Evolutionary conservation across 1,284 basidiomycete species (phyloP).

Genomic region (Takashimella tepidaria): DNA sequence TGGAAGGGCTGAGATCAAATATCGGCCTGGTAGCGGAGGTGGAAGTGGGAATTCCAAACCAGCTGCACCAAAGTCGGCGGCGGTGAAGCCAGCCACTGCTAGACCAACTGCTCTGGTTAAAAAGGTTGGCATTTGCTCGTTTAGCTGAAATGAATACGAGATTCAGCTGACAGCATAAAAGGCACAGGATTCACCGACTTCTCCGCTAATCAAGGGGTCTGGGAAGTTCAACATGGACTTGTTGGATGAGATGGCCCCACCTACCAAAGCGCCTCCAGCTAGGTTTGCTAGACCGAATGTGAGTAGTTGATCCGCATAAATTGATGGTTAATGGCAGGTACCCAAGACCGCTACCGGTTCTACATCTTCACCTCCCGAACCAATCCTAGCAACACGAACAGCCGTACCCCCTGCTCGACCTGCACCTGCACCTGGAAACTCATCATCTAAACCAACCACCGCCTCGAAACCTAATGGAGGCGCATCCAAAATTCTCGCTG

Average conservation of each 20-base stretch:
- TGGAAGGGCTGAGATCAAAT: constrained; percentile 80
- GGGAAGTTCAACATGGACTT: constrained; percentile 20
- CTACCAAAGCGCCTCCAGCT: constrained; percentile 28
- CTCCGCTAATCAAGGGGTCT: constrained; percentile 31
- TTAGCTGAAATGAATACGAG: no score
- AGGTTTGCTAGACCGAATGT: constrained; percentile 27
- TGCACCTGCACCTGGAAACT: constrained; percentile 33
- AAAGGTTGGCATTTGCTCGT: constrained; percentile 50
- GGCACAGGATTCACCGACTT: constrained; percentile 4
- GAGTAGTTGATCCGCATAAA: constrained; percentile 6
- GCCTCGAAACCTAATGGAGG: constrained; percentile 49
- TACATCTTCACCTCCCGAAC: constrained; percentile 17
- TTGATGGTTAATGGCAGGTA: no score
- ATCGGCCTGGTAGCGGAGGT: constrained; percentile 68
- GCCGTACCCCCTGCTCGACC: constrained; percentile 14
- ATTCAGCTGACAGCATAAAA: no score
- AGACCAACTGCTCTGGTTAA: constrained; percentile 48
- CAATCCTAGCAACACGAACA: constrained; percentile 20
- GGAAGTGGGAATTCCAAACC: constrained; percentile 50
- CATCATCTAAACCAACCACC: constrained; percentile 44
- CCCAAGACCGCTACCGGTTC: constrained; percentile 9
- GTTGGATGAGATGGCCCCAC: constrained; percentile 24
- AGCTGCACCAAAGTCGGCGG: constrained; percentile 55
- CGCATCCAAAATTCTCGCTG: constrained; percentile 55
- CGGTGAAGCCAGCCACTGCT: constrained; percentile 43